Base-by-base conservation (phyloP, 345 rosid species). In the Syzygium aqueum region DNA sequence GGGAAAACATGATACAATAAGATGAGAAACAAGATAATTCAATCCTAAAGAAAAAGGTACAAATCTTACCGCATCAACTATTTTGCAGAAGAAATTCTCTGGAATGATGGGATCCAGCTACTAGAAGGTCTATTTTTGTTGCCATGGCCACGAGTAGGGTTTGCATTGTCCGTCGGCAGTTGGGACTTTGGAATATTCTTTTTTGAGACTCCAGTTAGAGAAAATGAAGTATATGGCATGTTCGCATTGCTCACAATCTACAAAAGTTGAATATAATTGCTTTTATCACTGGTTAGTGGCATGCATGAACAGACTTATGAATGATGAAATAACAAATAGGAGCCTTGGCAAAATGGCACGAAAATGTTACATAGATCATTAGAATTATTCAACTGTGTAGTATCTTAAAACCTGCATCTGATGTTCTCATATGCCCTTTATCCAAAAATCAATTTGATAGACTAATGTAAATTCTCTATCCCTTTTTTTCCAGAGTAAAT, bases 61-160 rank as follows among this genome's bases (percentile, higher is more conserved):
- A 40, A 43, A 87, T 82, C 67, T 88, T 92, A 93, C 94, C 92
- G 54, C 84, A 83, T 46, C 37, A 88, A 90, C 94, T 95, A 94
- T 87, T 92, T 94, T 28, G 94, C 91, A 61, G 95, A 94, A 84
- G 93, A 94, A 89, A 92, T 85, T 59, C 94, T 93, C 88, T 91
- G 96, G 91, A 94, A 91, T 85, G 99, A 92, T 43, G 96, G 92
- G 87, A 92, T 94, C 97, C 97, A 94, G 86, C 95, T 93, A 63
- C 90, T 89, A 43, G 95, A 91, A 65, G 94, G 92, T 54, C 94
- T 94, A 17, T 91, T 87, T 91, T 90, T 92, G 57, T 90, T 92
- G 85, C 90, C 89, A 85, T 85, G 89, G 37, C 91, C 97, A 37
- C 90, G 94, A 84, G 93, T 91, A 85, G 92, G 87, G 88, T 91